Base-by-base conservation (phyloP, 495 filamentous ascomycete species). In the Xylaria curta region DNA sequence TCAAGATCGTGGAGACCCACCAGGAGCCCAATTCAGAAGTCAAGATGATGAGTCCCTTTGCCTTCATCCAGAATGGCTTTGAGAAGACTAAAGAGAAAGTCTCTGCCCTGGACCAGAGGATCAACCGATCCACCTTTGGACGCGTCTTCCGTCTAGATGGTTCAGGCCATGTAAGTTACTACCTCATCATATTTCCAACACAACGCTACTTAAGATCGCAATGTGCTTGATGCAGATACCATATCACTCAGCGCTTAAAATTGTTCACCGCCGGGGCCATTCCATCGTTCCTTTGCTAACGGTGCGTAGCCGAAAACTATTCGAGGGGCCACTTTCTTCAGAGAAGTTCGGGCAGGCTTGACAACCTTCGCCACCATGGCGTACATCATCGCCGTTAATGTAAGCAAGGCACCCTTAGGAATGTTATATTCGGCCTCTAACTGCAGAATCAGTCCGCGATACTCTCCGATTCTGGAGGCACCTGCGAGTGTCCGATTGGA, bases 311-410 rank as follows among this genome's bases (percentile, higher is more conserved):
- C 89, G 1, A 89, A 92, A 72, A 89, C 80, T 19, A 79, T 85
- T n/a, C 74, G 72, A 21, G 82, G 88, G 24, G 85, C 90, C 26
- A 87, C 82, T 74, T 93, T 95, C 81, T 89, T 91, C 71, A 92
- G 90, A 17, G 92, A 95, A 78, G 81, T 95, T 63, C 90, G 92
- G 28, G 93, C 92, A n/a, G 93, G 92, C 15, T 79, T 95, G 42
- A 93, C 93, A 44, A 95, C 93, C 36, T 94, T 95, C 79, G 92
- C 93, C 74, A 92, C 92, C 21, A 94, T 95, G 93, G 90, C 92
- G 53, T 95, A 93, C 80, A 92, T 92, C 70, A 91, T 93, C 54
- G 85, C 90, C 74, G 82, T 87, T 72, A 86, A 88, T 72, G 85
- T 85, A 64, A 75, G 79, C 66, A 28, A 33, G 28, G 42, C 66